Percentiles rank a stretch among this genome's conserved stretches.
phyloP scores from a whole-genome alignment of 768 basidiomycete species.

The Auricularia cornea region DNA sequence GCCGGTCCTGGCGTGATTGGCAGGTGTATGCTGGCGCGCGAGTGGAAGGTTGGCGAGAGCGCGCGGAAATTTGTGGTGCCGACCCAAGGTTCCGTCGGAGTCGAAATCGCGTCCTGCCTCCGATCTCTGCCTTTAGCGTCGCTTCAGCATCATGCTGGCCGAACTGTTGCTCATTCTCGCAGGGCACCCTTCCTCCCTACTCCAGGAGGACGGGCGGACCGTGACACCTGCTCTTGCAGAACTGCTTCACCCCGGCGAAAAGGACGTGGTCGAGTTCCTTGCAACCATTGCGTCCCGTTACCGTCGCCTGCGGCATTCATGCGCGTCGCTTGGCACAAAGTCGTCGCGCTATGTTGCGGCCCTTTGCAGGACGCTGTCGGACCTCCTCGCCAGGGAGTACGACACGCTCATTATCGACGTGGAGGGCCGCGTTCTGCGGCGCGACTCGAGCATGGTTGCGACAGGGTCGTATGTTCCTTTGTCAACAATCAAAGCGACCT shows the following conservation, averaged over 20 bases:
- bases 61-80: too few relatives aligned
- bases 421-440: slow-evolving; percentile 67
- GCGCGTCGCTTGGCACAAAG: slow-evolving; percentile 41
- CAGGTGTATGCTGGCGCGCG: too few relatives aligned
- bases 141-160: slow-evolving; percentile 58
- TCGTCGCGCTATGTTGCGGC: slow-evolving; percentile 73
- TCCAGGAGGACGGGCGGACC: slow-evolving; percentile 44
- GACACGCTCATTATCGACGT: slow-evolving; percentile 71
- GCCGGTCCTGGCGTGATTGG: too few relatives aligned
- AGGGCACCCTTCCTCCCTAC: slow-evolving; percentile 81
- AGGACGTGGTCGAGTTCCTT: slow-evolving; percentile 73
- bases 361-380: slow-evolving; percentile 61
- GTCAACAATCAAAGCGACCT: slow-evolving; percentile 72
- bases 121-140: too few relatives aligned
- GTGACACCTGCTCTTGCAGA: slow-evolving; percentile 54
- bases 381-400: slow-evolving; percentile 72
- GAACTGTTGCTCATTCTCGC: slow-evolving; percentile 81
- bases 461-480: slow-evolving; percentile 78
- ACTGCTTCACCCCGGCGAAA: slow-evolving; percentile 84
- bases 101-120: not conserved
- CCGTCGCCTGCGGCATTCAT: slow-evolving; percentile 57
- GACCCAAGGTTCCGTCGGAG: not conserved
- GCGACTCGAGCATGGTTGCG: slow-evolving; percentile 72
- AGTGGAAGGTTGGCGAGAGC: too few relatives aligned
- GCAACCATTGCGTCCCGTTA: slow-evolving; percentile 70